Base-by-base conservation (phyloP, 2,329 filamentous ascomycete species). In the Fusarium sp. region DNA sequence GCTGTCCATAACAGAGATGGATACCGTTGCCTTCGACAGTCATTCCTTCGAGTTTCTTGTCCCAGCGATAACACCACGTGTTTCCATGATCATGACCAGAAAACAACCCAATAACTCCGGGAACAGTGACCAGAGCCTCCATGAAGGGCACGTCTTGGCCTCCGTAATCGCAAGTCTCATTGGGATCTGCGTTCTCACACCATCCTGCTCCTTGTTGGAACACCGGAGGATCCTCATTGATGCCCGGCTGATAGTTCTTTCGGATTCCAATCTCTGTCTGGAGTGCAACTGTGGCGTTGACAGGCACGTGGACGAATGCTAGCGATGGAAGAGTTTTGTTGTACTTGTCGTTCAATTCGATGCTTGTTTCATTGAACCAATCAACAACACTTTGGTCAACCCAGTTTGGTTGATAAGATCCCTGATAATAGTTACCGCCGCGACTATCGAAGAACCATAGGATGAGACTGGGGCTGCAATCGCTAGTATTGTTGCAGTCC, bases 391-490 rank as follows among this genome's bases (percentile, higher is more conserved):
- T 80, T 9, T 68, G 58, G 57, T 86, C 82, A 6, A 88, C 86
- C 86, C 86, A 88, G 64, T 84, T 81, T 75, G 47, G 78, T 62
- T 19, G 78, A 56, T 59, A 82, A 60, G 49, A 72, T 75, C 69
- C 75, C 65, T 86, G 85, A 74, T 86, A 89, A 54, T 84, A 82
- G 58, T 83, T 83, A 12, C 90, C 90, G 40, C 91, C 91, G 21
- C 88, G 85, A 62, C 86, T 88, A 76, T 94, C 92, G 75, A 94
- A 93, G 81, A 94, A 94, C 90, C 91, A 94, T 3, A 94, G 82
- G 2, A 94, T 76, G 37, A 87, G 72, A 52, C 82, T 81, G 0
- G 85, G 84, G 2, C 73, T 65, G 64, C 85, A 86, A 6, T 64
- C 62, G 18, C 67, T 64, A 3, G 60, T 52, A 7, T 74, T 64